Evolutionary conservation across 139 green algal species (phyloP), one percentile per base, ranked within the genome.

Genomic region (Chlorella sp.): DNA sequence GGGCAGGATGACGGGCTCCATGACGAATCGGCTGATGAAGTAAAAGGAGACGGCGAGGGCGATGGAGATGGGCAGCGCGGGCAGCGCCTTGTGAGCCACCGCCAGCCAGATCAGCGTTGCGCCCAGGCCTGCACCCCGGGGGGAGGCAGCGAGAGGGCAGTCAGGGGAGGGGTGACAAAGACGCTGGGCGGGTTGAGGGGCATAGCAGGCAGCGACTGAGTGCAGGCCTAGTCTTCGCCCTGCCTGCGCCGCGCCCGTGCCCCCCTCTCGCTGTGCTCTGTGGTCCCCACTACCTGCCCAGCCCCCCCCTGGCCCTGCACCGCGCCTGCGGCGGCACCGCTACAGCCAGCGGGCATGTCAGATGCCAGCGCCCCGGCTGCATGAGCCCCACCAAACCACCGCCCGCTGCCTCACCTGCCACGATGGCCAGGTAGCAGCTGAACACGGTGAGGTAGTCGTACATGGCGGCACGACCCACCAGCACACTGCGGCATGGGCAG

Each of bases 61-160:
- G 71, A 99, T 99, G 85, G 95, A 98, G 84, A 99, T 95, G 34
- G 98, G 98, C 90, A 99, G 95, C 28, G 98, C 98, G 4, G 98
- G 98, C 90, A 99, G 91, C 34, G 98, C 98, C 78, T 97, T 95
- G 69, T 93, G 89, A 21, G 89, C 92, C 37, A 99, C n/a, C 16
- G 96, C 95, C 64, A 98, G 95, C 93, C 96, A 95, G 89, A 98
- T 75, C 69, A 99, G 93, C 66, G 97, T 99, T 34, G 95, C 91
- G 30, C 93, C 96, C 71, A 99, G 92, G 21, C 97, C 97, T 18
- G 96, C 94, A n/a, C 0, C 16, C 30, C 22, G 37, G 28, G 39
- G 21, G 21, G 77, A 28, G 97, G 97, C 97, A 30, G 37, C 34
- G 30, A 76, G 30, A 15, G 83, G 40, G 15, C 22, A 39, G 15